phyloP scores from a whole-genome alignment of 345 rosid species.

The Atalantia buxifolia region DNA sequence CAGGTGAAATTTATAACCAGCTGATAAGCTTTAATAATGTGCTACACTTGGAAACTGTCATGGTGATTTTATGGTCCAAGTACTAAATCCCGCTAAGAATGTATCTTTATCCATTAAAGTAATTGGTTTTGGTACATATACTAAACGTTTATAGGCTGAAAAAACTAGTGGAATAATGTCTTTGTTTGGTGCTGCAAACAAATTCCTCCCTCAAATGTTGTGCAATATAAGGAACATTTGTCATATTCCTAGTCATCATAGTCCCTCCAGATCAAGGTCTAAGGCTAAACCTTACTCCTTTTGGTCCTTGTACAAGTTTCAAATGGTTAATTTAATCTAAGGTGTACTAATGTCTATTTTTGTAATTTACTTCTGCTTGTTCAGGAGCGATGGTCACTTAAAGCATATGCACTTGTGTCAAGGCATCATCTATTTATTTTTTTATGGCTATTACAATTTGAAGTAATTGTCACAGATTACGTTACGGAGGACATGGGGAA shows the following conservation, averaged over 20 bases:
- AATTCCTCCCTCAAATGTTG: not conserved
- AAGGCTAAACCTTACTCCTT: not conserved
- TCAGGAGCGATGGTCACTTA: not conserved
- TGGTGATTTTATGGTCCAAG: not conserved
- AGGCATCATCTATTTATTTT: not conserved
- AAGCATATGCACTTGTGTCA: not conserved
- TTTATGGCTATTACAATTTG: not conserved
- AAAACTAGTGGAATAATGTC: not conserved
- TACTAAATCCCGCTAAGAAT: not conserved
- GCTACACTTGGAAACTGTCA: not conserved
- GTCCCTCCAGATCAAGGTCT: not conserved
- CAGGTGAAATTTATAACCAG: not conserved
- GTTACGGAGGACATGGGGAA: conserved; percentile 69
- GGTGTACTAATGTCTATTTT: not conserved
- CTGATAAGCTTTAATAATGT: not conserved
- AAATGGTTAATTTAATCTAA: not conserved
- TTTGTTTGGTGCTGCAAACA: not conserved
- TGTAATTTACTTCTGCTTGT: not conserved
- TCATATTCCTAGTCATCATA: not conserved
- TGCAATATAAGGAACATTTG: not conserved
- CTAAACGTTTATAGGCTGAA: not conserved
- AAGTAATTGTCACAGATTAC: conserved; percentile 58
- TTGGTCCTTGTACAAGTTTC: not conserved
- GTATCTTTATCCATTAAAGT: not conserved
- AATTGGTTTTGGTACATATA: not conserved